Evolutionary conservation across 768 basidiomycete species (phyloP), one percentile per base, ranked within the genome.

Genomic region (Tylopilus vinaceipallidus): DNA sequence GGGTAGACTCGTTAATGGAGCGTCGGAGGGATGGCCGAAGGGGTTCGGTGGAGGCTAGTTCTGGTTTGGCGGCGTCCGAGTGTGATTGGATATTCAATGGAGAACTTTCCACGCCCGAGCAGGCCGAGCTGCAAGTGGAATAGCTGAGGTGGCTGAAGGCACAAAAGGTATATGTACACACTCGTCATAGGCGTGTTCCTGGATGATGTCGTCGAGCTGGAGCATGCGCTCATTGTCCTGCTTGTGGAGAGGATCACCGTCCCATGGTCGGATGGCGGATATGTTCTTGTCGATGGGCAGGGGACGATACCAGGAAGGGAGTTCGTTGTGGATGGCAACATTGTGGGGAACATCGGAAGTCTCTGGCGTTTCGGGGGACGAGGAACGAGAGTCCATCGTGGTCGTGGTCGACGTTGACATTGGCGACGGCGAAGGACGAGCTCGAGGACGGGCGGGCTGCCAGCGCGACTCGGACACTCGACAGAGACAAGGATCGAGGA

Each of bases 141-240:
- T 6, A 30, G 14, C 19, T 33, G 47, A 52, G 36, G 45, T 47
- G 36, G 38, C 36, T 13, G 19, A 13, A 16, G 32, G 8, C n/a
- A 38, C 22, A 41, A 55, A 24, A 49, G 45, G 50, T 35, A 47
- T 33, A 36, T 43, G 71, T 33, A 38, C 84, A 54, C 63, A 90
- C 87, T 88, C 86, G 55, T 87, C 85, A 65, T 86, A 90, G 27
- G 81, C 84, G 58, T 84, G 78, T 53, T 82, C 80, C 59, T 88
- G 83, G 46, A 90, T 78, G 40, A 90, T 71, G 61, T 91, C 88
- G 59, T 87, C 83, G 35, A 91, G 70, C 35, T 77, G 73, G 54
- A 89, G 79, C 70, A 86, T 86, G 44, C 70, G 69, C 20, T 77
- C 73, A 40, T 75, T 73, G 32, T 78, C 82, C 42, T 72, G 64